A percentile compares a stretch with the other conserved stretches of the same genome.
phyloP scores from a whole-genome alignment of 2,329 filamentous ascomycete genomes.

The Cadophora malorum region DNA sequence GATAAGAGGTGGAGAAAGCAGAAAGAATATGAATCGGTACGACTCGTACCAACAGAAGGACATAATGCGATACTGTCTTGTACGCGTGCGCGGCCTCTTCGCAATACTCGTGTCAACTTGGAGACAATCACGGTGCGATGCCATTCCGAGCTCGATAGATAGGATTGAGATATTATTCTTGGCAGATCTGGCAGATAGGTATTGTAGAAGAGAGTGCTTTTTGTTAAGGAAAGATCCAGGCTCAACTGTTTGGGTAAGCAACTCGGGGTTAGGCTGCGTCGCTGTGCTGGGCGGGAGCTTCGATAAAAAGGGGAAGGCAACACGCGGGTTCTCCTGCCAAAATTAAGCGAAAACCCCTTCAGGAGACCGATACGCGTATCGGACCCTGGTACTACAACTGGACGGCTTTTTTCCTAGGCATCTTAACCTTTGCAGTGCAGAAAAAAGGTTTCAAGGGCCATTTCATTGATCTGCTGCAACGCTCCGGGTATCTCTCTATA shows the following conservation, averaged over 20 bases:
- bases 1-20: too few species aligned
- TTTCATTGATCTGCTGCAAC: not conserved
- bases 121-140: not conserved
- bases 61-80: not conserved
- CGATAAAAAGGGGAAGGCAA: not conserved
- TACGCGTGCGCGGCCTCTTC: not conserved
- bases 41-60: too few species aligned
- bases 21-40: too few species aligned
- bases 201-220: not conserved
- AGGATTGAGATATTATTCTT: not conserved
- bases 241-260: not conserved
- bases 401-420: not conserved
- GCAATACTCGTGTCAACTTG: constrained; percentile 2
- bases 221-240: not conserved
- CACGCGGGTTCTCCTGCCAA: not conserved
- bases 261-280: not conserved
- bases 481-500: constrained; percentile 15
- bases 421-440: not conserved
- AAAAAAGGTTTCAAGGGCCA: not conserved
- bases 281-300: not conserved
- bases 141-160: too few species aligned
- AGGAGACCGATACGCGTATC: constrained; percentile 5
- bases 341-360: not conserved
- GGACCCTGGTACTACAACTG: not conserved
- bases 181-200: too few species aligned